Conservation (phyloP, 495 filamentous ascomycete genomes). For the Lepraria neglecta region DNA sequence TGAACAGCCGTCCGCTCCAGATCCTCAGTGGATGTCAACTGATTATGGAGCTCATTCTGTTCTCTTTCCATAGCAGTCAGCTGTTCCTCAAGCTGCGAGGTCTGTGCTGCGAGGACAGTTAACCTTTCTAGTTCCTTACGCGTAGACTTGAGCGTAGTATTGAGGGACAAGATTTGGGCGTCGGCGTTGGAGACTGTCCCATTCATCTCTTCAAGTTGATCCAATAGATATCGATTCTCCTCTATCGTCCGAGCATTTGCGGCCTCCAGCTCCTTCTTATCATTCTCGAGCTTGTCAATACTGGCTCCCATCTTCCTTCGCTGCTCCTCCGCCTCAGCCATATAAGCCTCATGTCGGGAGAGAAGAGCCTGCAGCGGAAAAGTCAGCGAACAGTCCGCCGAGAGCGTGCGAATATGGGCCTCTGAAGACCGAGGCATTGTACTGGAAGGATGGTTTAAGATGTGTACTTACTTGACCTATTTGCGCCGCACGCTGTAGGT, state of each 20-base stretch:
- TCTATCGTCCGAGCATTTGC: conserved; percentile 66
- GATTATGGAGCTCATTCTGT: conserved; percentile 62
- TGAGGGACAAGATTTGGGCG: conserved; percentile 60
- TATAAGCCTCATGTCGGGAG: conserved; percentile 84
- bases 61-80: conserved; percentile 71
- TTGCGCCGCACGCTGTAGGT: conserved; percentile 75
- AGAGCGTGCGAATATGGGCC: background rate
- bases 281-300: conserved; percentile 69
- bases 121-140: conserved; percentile 69
- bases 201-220: conserved; percentile 79
- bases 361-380: conserved; percentile 81
- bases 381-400: conserved; percentile 47
- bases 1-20: conserved; percentile 68
- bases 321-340: conserved; percentile 81
- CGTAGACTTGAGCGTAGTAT: conserved; percentile 65
- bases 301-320: conserved; percentile 59
- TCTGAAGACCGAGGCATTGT: conserved; percentile 1
- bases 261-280: conserved; percentile 66
- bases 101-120: conserved; percentile 62
- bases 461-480: conserved; percentile 69
- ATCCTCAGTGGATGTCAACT: conserved; percentile 56
- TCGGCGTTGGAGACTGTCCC: conserved; percentile 68
- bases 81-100: conserved; percentile 71
- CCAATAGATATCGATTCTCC: conserved; percentile 71
- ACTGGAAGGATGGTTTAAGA: background rate